These are phyloP conservation scores for Aethionema arabicum DNA, from an alignment of 345 rosid genomes.

Conservation along the genomic window DNA sequence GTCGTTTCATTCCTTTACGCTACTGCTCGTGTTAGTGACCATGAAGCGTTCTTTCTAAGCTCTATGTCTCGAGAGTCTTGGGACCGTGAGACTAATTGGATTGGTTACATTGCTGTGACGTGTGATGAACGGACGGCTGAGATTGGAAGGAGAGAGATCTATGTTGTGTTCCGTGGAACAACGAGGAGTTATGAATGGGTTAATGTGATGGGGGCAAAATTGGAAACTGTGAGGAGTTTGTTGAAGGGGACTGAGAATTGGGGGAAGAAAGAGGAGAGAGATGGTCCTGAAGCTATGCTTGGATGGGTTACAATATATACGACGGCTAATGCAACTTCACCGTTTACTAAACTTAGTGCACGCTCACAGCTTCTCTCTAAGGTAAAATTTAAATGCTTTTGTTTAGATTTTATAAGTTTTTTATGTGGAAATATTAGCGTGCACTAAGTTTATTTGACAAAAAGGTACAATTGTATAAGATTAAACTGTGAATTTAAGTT, in stretches of 20 bases:
- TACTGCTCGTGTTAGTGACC: constrained; percentile 62
- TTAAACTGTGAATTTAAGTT: no score
- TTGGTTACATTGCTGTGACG: constrained; percentile 72
- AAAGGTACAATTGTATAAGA: no score
- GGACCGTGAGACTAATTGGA: constrained; percentile 96
- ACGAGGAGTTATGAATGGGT: constrained; percentile 83
- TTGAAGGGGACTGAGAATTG: background rate
- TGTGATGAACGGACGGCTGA: constrained; percentile 48
- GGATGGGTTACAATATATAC: constrained; percentile 82
- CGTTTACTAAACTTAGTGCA: constrained; percentile 58
- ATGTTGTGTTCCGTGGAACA: constrained; percentile 75
- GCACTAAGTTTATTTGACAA: no score
- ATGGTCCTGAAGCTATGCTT: constrained; percentile 64
- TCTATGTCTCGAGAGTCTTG: constrained; percentile 73
- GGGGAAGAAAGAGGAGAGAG: constrained; percentile 13
- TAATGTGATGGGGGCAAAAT: constrained; percentile 58
- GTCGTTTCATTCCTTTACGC: constrained; percentile 68
- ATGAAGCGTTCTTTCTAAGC: constrained; percentile 61
- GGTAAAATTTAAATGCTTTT: no score
- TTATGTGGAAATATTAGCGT: no score
- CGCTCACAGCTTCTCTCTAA: constrained; percentile 54
- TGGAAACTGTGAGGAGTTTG: constrained; percentile 40
- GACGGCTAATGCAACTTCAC: constrained; percentile 53
- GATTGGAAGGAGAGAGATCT: constrained; percentile 72
- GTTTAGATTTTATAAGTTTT: no score